A percentile compares a stretch with the other conserved stretches of the same genome.
phyloP scores from a whole-genome alignment of 768 basidiomycete species.

The Glaciozyma antarctica region DNA sequence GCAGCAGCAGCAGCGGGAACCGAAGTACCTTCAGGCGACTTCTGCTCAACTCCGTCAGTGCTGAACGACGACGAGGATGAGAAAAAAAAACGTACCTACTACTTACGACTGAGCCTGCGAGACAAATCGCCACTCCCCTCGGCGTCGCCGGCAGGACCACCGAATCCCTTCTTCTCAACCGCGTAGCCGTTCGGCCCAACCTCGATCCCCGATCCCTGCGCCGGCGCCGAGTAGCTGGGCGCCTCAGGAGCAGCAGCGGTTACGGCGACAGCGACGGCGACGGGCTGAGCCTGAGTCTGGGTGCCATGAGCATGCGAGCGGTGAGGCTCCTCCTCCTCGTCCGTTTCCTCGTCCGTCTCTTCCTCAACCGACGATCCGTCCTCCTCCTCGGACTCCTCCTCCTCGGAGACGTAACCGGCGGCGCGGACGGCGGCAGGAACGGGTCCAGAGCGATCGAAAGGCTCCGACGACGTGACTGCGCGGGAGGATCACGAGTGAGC shows the following conservation, averaged over 20 bases:
- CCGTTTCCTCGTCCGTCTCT: conserved; percentile 39
- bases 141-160: not conserved
- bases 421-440: conserved; percentile 83
- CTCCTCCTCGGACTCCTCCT: conserved; percentile 51
- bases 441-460: conserved; percentile 82
- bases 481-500: not conserved
- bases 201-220: conserved; percentile 21
- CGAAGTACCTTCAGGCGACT: not conserved
- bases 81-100: not conserved
- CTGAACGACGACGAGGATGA: not conserved
- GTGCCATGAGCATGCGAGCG: conserved; percentile 5
- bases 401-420: conserved; percentile 79
- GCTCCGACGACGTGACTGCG: conserved; percentile 73
- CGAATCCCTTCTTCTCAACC: conserved; percentile 33
- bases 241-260: conserved; percentile 6
- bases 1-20: not conserved
- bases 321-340: conserved; percentile 29
- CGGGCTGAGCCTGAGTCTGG: not conserved
- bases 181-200: conserved; percentile 32
- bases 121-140: not conserved
- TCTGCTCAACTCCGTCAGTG: not conserved
- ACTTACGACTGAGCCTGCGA: not conserved
- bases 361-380: conserved; percentile 51
- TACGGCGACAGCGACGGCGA: conserved; percentile 1
- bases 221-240: conserved; percentile 31